These are phyloP conservation scores for Citrus reticulata DNA, from an alignment of 345 rosid species.

Conservation along the genomic window DNA sequence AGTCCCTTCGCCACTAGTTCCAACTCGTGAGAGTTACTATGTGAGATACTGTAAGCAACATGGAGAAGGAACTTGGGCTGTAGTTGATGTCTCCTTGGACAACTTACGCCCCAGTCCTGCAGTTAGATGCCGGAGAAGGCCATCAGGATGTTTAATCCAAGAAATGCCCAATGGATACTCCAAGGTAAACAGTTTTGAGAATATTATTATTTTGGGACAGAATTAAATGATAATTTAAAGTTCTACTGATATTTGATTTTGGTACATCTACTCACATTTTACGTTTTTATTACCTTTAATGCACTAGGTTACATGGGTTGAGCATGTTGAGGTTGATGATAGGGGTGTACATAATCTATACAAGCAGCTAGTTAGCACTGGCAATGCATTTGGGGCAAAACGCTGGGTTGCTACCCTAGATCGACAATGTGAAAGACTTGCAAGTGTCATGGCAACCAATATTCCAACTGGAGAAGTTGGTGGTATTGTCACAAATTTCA, in stretches of 20 bases:
- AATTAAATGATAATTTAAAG: not conserved
- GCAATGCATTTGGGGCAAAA: conserved; percentile 81
- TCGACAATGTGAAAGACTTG: conserved; percentile 80
- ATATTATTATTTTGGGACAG: not conserved
- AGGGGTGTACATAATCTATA: conserved; percentile 55
- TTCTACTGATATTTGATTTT: not conserved
- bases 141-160: conserved; percentile 89
- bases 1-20: conserved; percentile 74
- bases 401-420: conserved; percentile 84
- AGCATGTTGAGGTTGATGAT: conserved; percentile 87
- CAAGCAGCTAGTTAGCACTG: conserved; percentile 56
- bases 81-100: conserved; percentile 92
- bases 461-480: conserved; percentile 50
- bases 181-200: conserved; percentile 33
- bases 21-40: conserved; percentile 70
- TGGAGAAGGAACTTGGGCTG: conserved; percentile 79
- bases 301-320: conserved; percentile 85
- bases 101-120: conserved; percentile 46
- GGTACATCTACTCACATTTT: not conserved
- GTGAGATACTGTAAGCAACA: conserved; percentile 78
- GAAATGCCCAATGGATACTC: conserved; percentile 79
- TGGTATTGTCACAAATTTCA: conserved; percentile 26
- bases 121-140: conserved; percentile 61
- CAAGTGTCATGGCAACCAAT: conserved; percentile 60
- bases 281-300: not conserved